phyloP scores from a whole-genome alignment of 345 rosid species.

The Toxicodendron radicans region DNA sequence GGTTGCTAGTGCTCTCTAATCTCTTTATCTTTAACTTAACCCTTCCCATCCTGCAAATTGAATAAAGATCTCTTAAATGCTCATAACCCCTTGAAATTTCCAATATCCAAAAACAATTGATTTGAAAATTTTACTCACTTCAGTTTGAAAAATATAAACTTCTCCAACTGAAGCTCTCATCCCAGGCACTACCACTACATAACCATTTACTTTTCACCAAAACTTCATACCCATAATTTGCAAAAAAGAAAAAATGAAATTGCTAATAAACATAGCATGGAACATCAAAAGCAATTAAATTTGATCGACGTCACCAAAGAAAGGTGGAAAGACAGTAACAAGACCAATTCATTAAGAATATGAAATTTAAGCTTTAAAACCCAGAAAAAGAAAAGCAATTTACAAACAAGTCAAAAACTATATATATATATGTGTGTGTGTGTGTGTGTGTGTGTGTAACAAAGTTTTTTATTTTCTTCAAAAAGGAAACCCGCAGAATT shows the following conservation, averaged over 20 bases:
- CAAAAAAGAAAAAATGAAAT: not conserved
- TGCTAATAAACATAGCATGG: not conserved
- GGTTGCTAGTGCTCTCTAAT: conserved; percentile 69
- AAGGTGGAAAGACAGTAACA: conserved; percentile 13
- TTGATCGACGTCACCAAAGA: not conserved
- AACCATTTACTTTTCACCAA: conserved; percentile 21
- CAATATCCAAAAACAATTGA: not conserved
- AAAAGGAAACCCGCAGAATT: not conserved
- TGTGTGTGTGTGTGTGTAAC: too few species aligned
- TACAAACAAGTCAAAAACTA: not conserved
- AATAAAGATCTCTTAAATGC: not conserved
- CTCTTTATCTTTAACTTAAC: conserved; percentile 84
- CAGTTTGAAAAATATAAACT: conserved; percentile 18
- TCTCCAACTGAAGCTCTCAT: conserved; percentile 34
- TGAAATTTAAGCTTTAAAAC: conserved; percentile 8
- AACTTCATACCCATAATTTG: conserved; percentile 11
- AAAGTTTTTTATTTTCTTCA: too few species aligned
- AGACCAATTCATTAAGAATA: not conserved
- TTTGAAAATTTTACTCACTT: conserved; percentile 28
- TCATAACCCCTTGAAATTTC: not conserved
- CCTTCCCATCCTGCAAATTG: conserved; percentile 73
- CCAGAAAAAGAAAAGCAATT: conserved; percentile 5
- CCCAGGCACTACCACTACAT: conserved; percentile 29
- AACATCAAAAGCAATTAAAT: conserved; percentile 1
- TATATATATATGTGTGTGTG: too few species aligned